Base-by-base conservation (phyloP, 495 filamentous ascomycete genomes). In the Barbatosphaeria neglecta region DNA sequence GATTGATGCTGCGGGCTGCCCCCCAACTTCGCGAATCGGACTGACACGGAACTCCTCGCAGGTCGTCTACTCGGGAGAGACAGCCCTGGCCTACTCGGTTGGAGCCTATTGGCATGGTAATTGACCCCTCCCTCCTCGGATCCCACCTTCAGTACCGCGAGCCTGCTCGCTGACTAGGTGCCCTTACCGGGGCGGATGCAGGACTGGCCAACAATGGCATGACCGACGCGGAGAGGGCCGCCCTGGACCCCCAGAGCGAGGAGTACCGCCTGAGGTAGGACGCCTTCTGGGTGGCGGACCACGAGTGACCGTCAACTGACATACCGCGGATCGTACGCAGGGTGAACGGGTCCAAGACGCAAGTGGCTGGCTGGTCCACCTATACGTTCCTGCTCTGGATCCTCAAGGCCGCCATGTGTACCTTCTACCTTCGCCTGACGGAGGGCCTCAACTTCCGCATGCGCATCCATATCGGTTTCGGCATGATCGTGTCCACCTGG, bases 371-470 rank as follows among this genome's bases (percentile, higher is more conserved):
- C 1, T 80, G 78, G 77, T 74, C 72, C 10, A 50, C 73, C 1
- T 82, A 81, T 45, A 75, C 72, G 0, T 63, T 73, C 13, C 48
- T 80, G 16, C 51, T 83, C 9, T 83, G 77, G 76, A 51, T 66
- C 24, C 43, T 83, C 46, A 83, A 83, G 55, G 59, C 72, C 0
- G 73, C 75, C 54, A 72, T 81, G 68, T 68, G 70, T 23, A 58
- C 73, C 18, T 81, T 82, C 49, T 83, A 78, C 49, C 66, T 72
- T n/a, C 65, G 78, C 47, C 64, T 83, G 27, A 82, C 76, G 41
- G 60, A 70, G 7, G 77, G 77, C 1, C 54, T 70, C n/a, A 53
- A 74, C 44, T 75, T 75, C 60, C 55, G 55, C 10, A 53, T 61
- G 10, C 72, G 77, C 17, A 70, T 81, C n/a, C 63, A 62, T 22